Evolutionary conservation across 176 grass and related monocot species (phyloP), one percentile per base, ranked within the genome.

Genomic region (Oryza rufipogon): DNA sequence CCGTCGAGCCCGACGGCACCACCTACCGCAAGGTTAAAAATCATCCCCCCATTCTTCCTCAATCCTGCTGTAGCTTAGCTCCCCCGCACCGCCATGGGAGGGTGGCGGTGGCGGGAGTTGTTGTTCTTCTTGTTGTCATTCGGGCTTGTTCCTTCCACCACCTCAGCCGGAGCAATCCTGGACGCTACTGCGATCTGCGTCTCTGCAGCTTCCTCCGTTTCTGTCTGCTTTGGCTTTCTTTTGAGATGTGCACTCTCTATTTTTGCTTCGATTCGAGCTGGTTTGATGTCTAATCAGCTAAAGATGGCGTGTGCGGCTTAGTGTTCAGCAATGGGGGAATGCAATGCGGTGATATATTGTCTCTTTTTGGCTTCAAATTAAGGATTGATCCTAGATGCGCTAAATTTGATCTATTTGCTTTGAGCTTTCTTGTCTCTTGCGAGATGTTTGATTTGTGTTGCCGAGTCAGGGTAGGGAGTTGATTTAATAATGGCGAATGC

Each of bases 1-100:
- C 72, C 81, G 97, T 99, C 79, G 90, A 99, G 81, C 91, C 90
- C 39, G 97, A 99, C 71, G 97, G 97, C 69, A 99, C 88, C 68
- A 99, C 97, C 64, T 99, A 96, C 87, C 97, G 97, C 84, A 91
- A 88, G 96, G 96, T 99, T 32, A 32, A 32, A 32, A 60, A n/a
- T 16, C 4, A 5, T 38, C 36, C 36, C 36, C 2, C 10, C 41
- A 10, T 2, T 34, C 15, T 25, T 16, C 30, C 4, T 41, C 14
- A 10, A 6, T 20, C 14, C 30, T 32, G 30, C 17, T 13, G 42
- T 41, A 6, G 69, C 13, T 58, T 58, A 6, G 69, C 13, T 33
- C 5, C 30, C 30, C 30, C 2, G 2, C 34, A 12, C 25, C 23
- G 71, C 72, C 44, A 3, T 58, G 5, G 52, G 7, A 58, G 5